Base-by-base conservation (phyloP, 306 rosid species). In the Prunus mongolica region DNA sequence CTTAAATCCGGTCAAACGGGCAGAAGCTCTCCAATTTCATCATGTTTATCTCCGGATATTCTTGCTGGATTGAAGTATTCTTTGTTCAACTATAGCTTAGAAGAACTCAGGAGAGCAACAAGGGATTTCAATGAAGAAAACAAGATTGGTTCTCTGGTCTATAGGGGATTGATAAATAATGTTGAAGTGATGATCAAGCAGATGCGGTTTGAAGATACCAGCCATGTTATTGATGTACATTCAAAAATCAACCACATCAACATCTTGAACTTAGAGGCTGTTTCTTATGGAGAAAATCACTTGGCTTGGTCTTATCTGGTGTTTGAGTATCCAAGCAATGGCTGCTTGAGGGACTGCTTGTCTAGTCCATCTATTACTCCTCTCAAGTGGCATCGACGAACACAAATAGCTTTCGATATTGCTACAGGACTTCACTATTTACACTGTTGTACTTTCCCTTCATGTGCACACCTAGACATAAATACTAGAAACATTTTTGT, bases 351-450 rank as follows among this genome's bases (percentile, higher is more conserved):
- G 84, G 87, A 86, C 10, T 83, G 88, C 76, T 71, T 89, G 41
- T 66, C 84, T 3, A 86, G 81, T 77, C 73, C 79, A 62, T 58
- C 81, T 32, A 38, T 38, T 38, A 83, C 56, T 64, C 46, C 81
- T 62, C 69, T 86, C 18, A 52, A 30, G 22, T 91, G 97, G 97
- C 30, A 73, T 47, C 78, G 44, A 64, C 20, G 93, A 52, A 80
- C 84, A 51, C 89, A 87, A 75, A 86, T 89, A 65, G 91, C 90
- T 46, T 91, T 86, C 45, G 93, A 91, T 61, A 78, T 89, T 72
- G 97, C 91, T 63, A 87, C 89, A 30, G 90, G 92, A 52, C 92
- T 89, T 45, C 90, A 91, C 86, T 87, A 91, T 80, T 80, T 91
- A 24, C 90, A 86, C 58, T 80, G 82, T 16, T 89, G 88, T 62